Evolutionary conservation across 371 early-diverging fungal genomes (phyloP), one percentile per base, ranked within the genome.

Genomic region (Syncephalastrum sp.): DNA sequence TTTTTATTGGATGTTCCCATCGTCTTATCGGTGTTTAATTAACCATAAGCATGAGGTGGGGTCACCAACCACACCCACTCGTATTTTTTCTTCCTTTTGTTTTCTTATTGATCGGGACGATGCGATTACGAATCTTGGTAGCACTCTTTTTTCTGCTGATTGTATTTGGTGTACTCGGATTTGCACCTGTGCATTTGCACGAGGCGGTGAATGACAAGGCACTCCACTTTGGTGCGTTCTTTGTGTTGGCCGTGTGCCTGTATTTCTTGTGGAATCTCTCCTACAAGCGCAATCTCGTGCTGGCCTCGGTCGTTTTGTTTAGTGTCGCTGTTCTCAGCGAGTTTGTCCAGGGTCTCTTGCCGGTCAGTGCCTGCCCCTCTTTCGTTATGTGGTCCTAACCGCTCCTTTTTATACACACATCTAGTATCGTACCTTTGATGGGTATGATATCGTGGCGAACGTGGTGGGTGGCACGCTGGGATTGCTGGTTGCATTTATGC

Each of bases 361-460:
- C 80, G 24, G 80, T 76, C 70, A 60, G 17, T 29, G 50, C 21
- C 21, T 21, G 21, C 2, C 21, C 21, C 21, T 21, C 21, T 21
- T 21, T 21, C 21, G 21, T 21, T 21, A 2, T 21, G 21, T 21
- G 21, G 21, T 21, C 21, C 21, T 21, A 21, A 21, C 21, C 21
- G 21, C 21, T 21, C 21, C 21, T 21, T 1, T 21, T 21, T 21
- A 21, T 21, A 21, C 21, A 21, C 21, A 21, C 38, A 44, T 44
- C 12, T 46, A 76, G 80, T 79, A 79, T 60, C 72, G 77, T n/a
- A 64, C 68, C 10, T 79, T 76, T 63, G 80, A 79, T 66, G 29
- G 48, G 1, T 56, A 74, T 33, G 77, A 79, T 53, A 79, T 76
- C n/a, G n/a, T 68, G 1, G 68, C 77, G n/a, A 79, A 79, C 57